These are phyloP conservation scores for Penicillium cinerascens DNA, from an alignment of 495 filamentous ascomycete species.

Conservation along the genomic window DNA sequence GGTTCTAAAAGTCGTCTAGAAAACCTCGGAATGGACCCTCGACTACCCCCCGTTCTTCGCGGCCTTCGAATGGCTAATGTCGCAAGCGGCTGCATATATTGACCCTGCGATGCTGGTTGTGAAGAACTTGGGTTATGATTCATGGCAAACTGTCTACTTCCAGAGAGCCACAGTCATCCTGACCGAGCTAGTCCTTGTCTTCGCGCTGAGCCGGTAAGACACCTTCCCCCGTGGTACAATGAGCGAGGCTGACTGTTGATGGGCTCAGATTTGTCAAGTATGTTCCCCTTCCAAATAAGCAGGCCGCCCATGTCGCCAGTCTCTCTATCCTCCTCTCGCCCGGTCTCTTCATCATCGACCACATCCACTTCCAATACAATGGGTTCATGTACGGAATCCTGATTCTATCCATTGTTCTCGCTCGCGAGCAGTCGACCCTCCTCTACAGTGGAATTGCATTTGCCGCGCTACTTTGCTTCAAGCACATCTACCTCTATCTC, in stretches of 20 bases:
- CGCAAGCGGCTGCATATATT: slow-evolving; percentile 69
- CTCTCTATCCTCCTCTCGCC: slow-evolving; percentile 89
- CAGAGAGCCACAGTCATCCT: slow-evolving; percentile 82
- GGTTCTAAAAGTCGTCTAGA: slow-evolving; percentile 37
- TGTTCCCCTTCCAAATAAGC: slow-evolving; percentile 58
- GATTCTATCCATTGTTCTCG: slow-evolving; percentile 77
- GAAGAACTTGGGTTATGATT: slow-evolving; percentile 77
- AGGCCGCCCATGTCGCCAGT: slow-evolving; percentile 81
- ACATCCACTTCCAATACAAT: slow-evolving; percentile 99
- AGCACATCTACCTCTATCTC: slow-evolving; percentile 97
- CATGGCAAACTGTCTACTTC: slow-evolving; percentile 90
- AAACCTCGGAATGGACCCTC: slow-evolving; percentile 97
- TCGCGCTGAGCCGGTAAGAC: slow-evolving; percentile 74
- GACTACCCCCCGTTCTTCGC: slow-evolving; percentile 99
- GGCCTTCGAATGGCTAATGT: slow-evolving; percentile 90
- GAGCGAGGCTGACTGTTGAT: neutral
- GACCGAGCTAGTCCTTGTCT: slow-evolving; percentile 80
- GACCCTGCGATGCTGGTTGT: slow-evolving; percentile 82
- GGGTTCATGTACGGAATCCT: slow-evolving; percentile 91
- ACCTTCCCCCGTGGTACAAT: neutral
- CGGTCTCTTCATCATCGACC: slow-evolving; percentile 93
- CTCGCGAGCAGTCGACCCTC: slow-evolving; percentile 70
- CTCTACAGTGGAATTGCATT: slow-evolving; percentile 79
- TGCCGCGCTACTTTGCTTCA: slow-evolving; percentile 81
- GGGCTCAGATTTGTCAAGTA: slow-evolving; percentile 63